Base-by-base conservation (phyloP, 1,284 basidiomycete genomes). In the Ganoderma sinense region DNA sequence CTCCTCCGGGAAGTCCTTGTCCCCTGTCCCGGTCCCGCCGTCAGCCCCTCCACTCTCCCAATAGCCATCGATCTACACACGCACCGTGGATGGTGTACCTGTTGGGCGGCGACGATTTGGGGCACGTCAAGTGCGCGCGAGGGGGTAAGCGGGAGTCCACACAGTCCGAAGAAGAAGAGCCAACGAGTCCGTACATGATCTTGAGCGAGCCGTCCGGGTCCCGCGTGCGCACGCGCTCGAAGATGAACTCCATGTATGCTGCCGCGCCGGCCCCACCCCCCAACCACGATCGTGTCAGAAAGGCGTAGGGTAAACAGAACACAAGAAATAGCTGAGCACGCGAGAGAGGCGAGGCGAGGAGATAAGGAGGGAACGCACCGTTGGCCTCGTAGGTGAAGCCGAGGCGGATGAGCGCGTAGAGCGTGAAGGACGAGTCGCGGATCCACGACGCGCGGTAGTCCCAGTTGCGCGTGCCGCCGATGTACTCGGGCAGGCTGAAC, bases 171-270 rank as follows among this genome's bases (percentile, higher is more conserved):
- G 43, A 40, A 39, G 5, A 72, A 48, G 45, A 48, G 18, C 8
- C 5, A 23, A 14, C 39, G 39, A 29, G 6, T 56, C 53, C 86
- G 62, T 74, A 91, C 94, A 97, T 95, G 75, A 96, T 98, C 78
- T 97, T 95, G 31, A 98, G 80, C 56, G 94, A 95, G 5, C 95
- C 96, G 77, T 97, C 95, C 1, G 89, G 87, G 77, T 96, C 97
- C 80, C 92, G 92, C 78, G 95, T 83, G 73, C 91, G 87, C 73
- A 97, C 80, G 53, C 95, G 87, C 65, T 93, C 89, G 74, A 95
- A 92, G 65, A 97, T 96, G 80, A 97, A 97, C 66, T 95, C 93
- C 87, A 97, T 92, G 80, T 93, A 98, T 1, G 91, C 91, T 94
- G 73, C 20, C 14, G 16, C 14, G 2, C 41, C 41, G 18, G 16